phyloP scores from a whole-genome alignment of 768 basidiomycete species.

The Tulasnella sp. region DNA sequence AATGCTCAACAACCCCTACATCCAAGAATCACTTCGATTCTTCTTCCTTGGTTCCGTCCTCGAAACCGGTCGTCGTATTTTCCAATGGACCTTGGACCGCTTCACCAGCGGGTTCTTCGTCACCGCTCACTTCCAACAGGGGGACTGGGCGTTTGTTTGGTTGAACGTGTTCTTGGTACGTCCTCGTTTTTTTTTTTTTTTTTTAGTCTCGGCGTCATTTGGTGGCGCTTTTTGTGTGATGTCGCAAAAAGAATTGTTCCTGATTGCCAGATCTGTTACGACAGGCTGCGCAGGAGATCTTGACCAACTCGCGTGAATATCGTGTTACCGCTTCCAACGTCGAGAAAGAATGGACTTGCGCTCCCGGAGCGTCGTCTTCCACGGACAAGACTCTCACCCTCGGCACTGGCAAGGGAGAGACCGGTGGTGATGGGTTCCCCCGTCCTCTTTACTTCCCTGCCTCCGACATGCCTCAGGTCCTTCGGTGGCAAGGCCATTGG shows the following conservation, averaged over 20 bases:
- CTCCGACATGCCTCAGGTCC: conserved; percentile 24
- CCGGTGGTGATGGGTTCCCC: conserved; percentile 12
- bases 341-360: conserved; percentile 7
- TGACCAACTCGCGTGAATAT: conserved; percentile 27
- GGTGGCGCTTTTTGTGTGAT: not conserved
- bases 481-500: conserved; percentile 25
- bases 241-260: not conserved
- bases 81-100: conserved; percentile 19
- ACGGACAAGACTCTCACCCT: not conserved
- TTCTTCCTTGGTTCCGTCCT: conserved; percentile 25
- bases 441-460: conserved; percentile 25
- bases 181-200: not conserved
- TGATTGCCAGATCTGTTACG: not conserved
- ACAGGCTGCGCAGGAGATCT: conserved; percentile 26
- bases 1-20: conserved; percentile 20
- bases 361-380: conserved; percentile 18
- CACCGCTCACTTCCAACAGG: conserved; percentile 28
- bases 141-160: conserved; percentile 27
- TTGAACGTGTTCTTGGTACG: conserved; percentile 23
- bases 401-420: not conserved
- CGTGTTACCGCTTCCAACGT: conserved; percentile 23
- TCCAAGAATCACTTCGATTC: conserved; percentile 22
- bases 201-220: not conserved
- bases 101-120: conserved; percentile 29
- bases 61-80: conserved; percentile 24